Evolutionary conservation across 2,329 filamentous ascomycete species (phyloP), one percentile per base, ranked within the genome.

Genomic region (Nannizziopsis arthrosporioides): DNA sequence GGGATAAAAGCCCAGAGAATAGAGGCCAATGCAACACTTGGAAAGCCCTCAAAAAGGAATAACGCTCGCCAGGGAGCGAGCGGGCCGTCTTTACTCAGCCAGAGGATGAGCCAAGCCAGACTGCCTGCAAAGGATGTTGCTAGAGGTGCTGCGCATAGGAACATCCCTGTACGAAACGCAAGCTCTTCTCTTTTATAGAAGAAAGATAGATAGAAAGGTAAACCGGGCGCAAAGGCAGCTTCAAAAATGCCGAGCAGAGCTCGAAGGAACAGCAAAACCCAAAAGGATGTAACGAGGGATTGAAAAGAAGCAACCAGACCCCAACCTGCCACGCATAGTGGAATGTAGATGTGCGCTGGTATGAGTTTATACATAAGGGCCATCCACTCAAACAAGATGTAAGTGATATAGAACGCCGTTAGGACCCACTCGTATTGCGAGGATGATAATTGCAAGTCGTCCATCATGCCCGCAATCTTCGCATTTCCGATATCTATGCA

Each of bases 31-130:
- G 94, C 53, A 38, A 93, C 75, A 19, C 84, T 87, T 1, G 88
- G 88, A 51, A 93, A 90, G 1, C 87, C 88, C 63, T 94, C 88
- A 10, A 90, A 57, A 6, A 94, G 73, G 59, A 94, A 93, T 22
- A 94, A 72, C 1, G 89, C 73, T n/a, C 88, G 77, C 88, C 88
- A 94, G 3, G 84, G 79, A 0, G 85, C 84, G 43, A 94, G 81
- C 12, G 83, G 83, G 1, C 76, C 71, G 51, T 73, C 59, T 42
- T 77, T 68, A 44, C 79, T 85, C 11, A 87, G 58, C 57, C 78
- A 80, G 44, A 88, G 76, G 53, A 94, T 90, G 17, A 80, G 59
- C 81, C 83, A 73, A 6, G 88, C 87, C 3, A 94, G 71, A 7
- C 76, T 82, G 35, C 85, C 85, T 0, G 88, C 88, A 54, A 92